These are phyloP conservation scores for Populus deltoides DNA, from an alignment of 345 rosid species.

Conservation along the genomic window DNA sequence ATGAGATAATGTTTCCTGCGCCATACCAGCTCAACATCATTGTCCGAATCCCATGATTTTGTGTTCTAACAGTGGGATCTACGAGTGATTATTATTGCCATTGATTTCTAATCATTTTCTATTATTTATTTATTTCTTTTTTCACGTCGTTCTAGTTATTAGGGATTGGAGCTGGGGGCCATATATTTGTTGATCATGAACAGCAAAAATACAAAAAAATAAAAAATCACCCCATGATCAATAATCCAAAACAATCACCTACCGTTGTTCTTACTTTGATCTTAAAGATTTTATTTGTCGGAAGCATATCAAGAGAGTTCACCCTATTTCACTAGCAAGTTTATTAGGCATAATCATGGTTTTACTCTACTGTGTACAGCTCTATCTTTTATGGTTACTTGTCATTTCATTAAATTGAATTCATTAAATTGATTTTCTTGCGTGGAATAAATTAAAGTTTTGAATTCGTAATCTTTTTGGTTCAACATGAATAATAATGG, in stretches of 20 bases:
- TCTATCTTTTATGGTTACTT: conserved; percentile 1
- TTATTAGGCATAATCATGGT: conserved; percentile 28
- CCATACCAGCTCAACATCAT: conserved; percentile 58
- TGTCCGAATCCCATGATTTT: conserved; percentile 56
- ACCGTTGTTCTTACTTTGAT: conserved; percentile 15
- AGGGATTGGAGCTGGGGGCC: conserved; percentile 1
- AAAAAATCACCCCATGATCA: conserved; percentile 26
- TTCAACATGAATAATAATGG: conserved; percentile 6
- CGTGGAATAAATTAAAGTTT: no score
- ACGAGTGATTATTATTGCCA: conserved; percentile 36
- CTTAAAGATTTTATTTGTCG: conserved; percentile 38
- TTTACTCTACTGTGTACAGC: conserved; percentile 5
- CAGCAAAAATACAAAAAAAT: conserved; percentile 21
- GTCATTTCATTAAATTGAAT: neutral
- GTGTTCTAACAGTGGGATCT: conserved; percentile 29
- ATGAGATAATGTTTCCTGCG: conserved; percentile 44
- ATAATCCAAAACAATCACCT: conserved; percentile 21
- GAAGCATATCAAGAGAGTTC: conserved; percentile 27
- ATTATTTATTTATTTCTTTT: neutral
- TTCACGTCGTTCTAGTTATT: neutral
- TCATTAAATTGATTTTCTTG: no score
- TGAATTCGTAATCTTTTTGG: no score
- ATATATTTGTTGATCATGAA: conserved; percentile 24
- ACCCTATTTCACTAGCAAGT: conserved; percentile 12
- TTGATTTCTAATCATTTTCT: conserved; percentile 51